phyloP scores from a whole-genome alignment of 257 asterid species.

The Solanum tarapatanum region DNA sequence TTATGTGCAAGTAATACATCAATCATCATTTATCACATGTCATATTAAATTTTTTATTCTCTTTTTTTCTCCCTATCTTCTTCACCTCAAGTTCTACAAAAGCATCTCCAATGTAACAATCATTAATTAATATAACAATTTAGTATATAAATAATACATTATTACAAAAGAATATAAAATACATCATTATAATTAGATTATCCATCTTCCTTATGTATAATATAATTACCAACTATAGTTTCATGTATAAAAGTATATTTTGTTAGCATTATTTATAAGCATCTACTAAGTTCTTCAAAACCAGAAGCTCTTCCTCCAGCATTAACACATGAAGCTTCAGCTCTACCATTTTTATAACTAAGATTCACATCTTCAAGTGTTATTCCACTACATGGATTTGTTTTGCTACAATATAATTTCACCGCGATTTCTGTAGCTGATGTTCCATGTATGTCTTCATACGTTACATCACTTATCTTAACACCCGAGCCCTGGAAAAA shows the following conservation, averaged over 20 bases:
- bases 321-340: conserved; percentile 4
- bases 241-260: neutral
- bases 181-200: neutral
- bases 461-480: conserved; percentile 2
- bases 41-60: neutral
- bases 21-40: too few species aligned
- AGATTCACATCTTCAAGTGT: neutral
- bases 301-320: neutral
- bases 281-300: neutral
- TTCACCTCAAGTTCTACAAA: neutral
- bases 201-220: neutral
- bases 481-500: neutral
- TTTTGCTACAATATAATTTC: neutral
- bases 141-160: neutral
- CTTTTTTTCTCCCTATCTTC: too few species aligned
- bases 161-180: neutral
- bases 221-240: neutral
- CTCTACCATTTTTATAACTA: neutral
- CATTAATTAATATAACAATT: neutral
- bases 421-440: neutral
- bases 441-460: conserved; percentile 6
- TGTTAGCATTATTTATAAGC: neutral
- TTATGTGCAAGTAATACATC: too few species aligned
- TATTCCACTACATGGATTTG: neutral
- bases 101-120: too few species aligned